Evolutionary conservation across 2,329 filamentous ascomycete species (phyloP), one percentile per base, ranked within the genome.

Genomic region (Thelonectria discophora): DNA sequence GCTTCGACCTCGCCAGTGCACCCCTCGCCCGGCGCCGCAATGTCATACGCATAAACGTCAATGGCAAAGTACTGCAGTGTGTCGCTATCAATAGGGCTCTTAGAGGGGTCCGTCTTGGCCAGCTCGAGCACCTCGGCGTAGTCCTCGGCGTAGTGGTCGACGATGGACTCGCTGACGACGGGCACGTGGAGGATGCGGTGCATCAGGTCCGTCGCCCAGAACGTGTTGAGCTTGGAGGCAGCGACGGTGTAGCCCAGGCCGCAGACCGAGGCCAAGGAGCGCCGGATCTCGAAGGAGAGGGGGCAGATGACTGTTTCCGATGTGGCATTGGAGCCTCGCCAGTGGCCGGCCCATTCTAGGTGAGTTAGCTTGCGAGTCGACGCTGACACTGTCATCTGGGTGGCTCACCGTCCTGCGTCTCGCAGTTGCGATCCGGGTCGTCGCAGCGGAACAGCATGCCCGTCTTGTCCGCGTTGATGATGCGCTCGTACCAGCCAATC

Each of bases 291-390:
- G 74, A 86, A 91, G 2, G 87, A 90, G 2, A 85, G 78, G 5
- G 83, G 81, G 75, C 89, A 91, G 74, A 91, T 90, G 65, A 91
- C 89, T 2, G 88, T 91, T 75, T 91, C 88, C 1, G 81, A 76
- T 3, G 87, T 87, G 2, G 83, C 88, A 63, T 91, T 91, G 24
- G 74, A 70, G 45, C 88, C 88, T 56, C 89, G 85, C 85, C 85
- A 90, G 78, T 91, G 88, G 34, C 89, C 89, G 47, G 80, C 89
- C 83, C 84, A 91, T 53, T 79, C 87, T 90, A 42, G 52, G 10
- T 3, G 27, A 17, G 15, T 64, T 27, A 65, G 63, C n/a, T 7
- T 12, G 0, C 0, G 3, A 1, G 11, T 32, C 12, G 0, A 1
- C 0, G 7, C 3, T 3, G 6, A 0, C 0, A 3, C n/a, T n/a